A percentile compares a stretch with the other conserved stretches of the same genome.
These are phyloP conservation scores for Cymbopogon citratus DNA, from an alignment of 176 grass and related monocot species.

Conservation along the genomic window DNA sequence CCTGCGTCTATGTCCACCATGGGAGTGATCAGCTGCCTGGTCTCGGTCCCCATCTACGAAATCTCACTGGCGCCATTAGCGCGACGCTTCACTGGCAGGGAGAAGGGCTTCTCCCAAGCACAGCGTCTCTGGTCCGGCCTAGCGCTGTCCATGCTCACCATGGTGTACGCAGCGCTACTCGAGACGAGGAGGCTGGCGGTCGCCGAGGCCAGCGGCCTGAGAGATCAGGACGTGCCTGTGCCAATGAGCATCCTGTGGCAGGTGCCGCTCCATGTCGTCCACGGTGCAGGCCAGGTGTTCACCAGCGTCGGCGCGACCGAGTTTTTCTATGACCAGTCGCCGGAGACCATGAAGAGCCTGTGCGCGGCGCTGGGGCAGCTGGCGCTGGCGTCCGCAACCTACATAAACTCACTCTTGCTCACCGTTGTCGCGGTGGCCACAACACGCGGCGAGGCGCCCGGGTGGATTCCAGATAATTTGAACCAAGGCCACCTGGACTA, in stretches of 20 bases:
- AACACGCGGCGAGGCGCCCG: background rate
- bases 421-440: background rate
- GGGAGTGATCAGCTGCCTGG: background rate
- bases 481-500: constrained; percentile 48
- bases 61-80: constrained; percentile 1
- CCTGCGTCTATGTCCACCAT: constrained; percentile 38
- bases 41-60: constrained; percentile 34
- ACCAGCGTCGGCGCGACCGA: constrained; percentile 11
- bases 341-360: constrained; percentile 36
- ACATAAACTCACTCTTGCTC: constrained; percentile 30
- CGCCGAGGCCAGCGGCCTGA: background rate
- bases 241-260: constrained; percentile 53
- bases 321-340: constrained; percentile 44
- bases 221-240: background rate
- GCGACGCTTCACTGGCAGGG: constrained; percentile 8
- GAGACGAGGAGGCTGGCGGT: constrained; percentile 26
- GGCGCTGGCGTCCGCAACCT: background rate
- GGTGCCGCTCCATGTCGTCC: constrained; percentile 7
- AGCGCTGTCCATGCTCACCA: constrained; percentile 14
- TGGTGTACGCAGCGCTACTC: constrained; percentile 30
- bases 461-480: constrained; percentile 47
- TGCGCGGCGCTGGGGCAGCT: constrained; percentile 22
- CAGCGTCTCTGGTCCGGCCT: constrained; percentile 31
- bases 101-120: constrained; percentile 21
- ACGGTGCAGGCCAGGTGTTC: constrained; percentile 22